Evolutionary conservation across 306 rosid genomes (phyloP).

Genomic region (Trifolium fragiferum): DNA sequence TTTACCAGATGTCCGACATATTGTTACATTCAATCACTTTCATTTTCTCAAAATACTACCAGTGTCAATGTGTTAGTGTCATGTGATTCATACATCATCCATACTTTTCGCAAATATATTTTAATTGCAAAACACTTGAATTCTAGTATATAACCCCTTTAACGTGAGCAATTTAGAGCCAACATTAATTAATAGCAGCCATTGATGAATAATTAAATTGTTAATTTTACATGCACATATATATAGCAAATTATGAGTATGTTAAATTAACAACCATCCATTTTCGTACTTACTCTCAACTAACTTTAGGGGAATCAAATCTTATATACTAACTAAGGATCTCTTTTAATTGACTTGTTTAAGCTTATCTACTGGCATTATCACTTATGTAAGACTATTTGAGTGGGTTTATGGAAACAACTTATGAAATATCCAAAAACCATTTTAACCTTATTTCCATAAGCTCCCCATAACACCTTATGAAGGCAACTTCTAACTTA

Average conservation of each 20-base stretch:
- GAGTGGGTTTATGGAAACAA: neutral
- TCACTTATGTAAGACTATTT: neutral
- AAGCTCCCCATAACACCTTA: neutral
- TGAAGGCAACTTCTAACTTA: neutral
- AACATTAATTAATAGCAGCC: neutral
- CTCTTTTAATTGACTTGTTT: neutral
- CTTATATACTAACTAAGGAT: neutral
- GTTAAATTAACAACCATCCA: neutral
- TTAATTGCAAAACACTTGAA: neutral
- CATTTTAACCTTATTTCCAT: neutral
- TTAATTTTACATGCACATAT: neutral
- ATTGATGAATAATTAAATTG: neutral
- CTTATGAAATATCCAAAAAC: neutral
- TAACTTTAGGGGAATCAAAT: neutral
- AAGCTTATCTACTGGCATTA: neutral
- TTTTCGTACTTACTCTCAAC: neutral
- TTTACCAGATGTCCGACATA: neutral
- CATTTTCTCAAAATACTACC: neutral
- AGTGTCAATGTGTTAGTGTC: neutral
- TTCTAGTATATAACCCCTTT: neutral
- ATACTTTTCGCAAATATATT: neutral
- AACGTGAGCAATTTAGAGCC: neutral
- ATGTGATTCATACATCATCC: neutral
- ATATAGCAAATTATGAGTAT: neutral
- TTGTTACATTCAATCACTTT: neutral